Conservation (phyloP, 192 early-diverging fungal species). For the Funneliformis geosporum region DNA sequence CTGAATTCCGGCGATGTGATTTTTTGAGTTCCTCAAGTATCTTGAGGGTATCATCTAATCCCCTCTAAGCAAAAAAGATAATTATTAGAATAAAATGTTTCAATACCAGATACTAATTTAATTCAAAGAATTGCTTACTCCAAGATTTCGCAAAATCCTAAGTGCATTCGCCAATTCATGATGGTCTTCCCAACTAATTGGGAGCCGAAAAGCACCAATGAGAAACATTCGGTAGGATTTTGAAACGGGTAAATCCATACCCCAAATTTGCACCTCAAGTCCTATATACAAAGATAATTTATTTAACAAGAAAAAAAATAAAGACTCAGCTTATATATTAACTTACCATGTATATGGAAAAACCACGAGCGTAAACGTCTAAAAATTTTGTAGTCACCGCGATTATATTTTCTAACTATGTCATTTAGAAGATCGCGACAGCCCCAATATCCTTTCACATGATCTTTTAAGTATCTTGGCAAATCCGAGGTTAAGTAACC, state of each 20-base stretch:
- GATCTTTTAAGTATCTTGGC: slow-evolving; percentile 18
- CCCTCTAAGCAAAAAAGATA: not conserved
- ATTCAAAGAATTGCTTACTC: not conserved
- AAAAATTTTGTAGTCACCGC: slow-evolving; percentile 8
- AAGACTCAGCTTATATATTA: not conserved
- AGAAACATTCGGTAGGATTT: slow-evolving; percentile 16
- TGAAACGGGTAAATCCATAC: slow-evolving; percentile 9
- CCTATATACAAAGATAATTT: slow-evolving; percentile 20
- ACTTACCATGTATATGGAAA: slow-evolving; percentile 24
- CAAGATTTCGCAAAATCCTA: slow-evolving; percentile 7
- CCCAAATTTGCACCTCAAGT: slow-evolving; percentile 10
- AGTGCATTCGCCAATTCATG: slow-evolving; percentile 12
- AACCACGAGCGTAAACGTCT: slow-evolving; percentile 2
- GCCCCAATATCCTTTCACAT: slow-evolving; percentile 2
- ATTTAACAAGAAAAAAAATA: not conserved
- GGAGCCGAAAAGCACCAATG: not conserved
- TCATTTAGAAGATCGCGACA: slow-evolving; percentile 1
- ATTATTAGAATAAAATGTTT: not conserved
- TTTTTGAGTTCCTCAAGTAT: slow-evolving; percentile 24
- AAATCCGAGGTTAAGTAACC: not conserved
- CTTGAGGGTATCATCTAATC: not conserved
- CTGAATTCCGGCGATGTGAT: slow-evolving; percentile 16
- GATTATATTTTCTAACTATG: not conserved
- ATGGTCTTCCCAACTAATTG: slow-evolving; percentile 14
- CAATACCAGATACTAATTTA: slow-evolving; percentile 1